These are phyloP conservation scores for Xenoacremonium recifei DNA, from an alignment of 2,329 filamentous ascomycete genomes.

Conservation along the genomic window DNA sequence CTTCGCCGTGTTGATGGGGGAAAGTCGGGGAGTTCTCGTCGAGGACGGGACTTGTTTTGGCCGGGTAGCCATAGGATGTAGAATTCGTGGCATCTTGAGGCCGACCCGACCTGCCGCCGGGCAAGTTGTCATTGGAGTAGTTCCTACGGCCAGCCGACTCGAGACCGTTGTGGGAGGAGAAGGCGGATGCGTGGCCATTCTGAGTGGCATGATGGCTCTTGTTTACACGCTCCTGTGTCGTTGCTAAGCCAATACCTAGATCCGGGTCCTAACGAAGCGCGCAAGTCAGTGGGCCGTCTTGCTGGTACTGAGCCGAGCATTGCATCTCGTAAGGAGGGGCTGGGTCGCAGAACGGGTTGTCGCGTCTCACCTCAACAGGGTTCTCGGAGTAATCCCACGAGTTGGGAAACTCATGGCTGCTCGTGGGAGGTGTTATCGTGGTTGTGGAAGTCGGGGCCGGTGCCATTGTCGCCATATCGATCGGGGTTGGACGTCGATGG, in stretches of 20 bases:
- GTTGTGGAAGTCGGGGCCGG: slow-evolving; percentile 47
- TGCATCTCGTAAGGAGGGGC: background rate
- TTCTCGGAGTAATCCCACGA: slow-evolving; percentile 41
- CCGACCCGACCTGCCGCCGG: slow-evolving; percentile 20
- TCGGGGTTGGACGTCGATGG: slow-evolving; percentile 11
- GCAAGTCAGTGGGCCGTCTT: slow-evolving; percentile 14
- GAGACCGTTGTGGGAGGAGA: slow-evolving; percentile 23
- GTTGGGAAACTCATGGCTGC: slow-evolving; percentile 46
- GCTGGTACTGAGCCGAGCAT: background rate
- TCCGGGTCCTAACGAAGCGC: slow-evolving; percentile 15
- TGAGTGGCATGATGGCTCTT: slow-evolving; percentile 15
- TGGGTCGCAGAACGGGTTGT: background rate
- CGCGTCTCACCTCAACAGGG: slow-evolving; percentile 37
- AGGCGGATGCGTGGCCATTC: slow-evolving; percentile 24
- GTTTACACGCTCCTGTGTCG: slow-evolving; percentile 16
- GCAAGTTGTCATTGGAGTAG: slow-evolving; percentile 35
- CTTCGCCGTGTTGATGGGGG: slow-evolving; percentile 21
- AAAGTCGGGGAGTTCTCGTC: slow-evolving; percentile 18
- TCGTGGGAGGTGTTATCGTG: slow-evolving; percentile 47
- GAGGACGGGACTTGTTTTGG: slow-evolving; percentile 19
- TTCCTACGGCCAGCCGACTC: slow-evolving; percentile 33
- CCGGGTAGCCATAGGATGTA: slow-evolving; percentile 23
- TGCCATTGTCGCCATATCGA: slow-evolving; percentile 53
- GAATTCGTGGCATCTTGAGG: slow-evolving; percentile 19
- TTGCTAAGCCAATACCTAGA: slow-evolving; percentile 13